These are phyloP conservation scores for Cladosporium velox DNA, from an alignment of 2,329 filamentous ascomycete species.

Conservation along the genomic window DNA sequence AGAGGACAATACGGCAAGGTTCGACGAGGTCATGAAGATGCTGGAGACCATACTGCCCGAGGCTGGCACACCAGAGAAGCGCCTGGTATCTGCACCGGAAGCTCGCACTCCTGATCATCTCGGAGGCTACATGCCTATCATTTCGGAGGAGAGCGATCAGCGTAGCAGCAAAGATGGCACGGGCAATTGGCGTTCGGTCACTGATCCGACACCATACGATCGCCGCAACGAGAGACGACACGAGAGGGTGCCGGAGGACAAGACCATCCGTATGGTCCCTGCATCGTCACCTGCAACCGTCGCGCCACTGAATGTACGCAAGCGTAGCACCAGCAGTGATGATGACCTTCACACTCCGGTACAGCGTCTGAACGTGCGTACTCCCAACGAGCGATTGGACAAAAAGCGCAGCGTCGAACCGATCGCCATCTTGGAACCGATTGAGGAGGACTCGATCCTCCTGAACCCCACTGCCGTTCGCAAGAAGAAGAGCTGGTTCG, in stretches of 20 bases:
- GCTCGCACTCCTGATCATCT: constrained; percentile 34
- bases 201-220: constrained; percentile 41
- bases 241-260: constrained; percentile 36
- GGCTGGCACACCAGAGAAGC: constrained; percentile 34
- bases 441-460: constrained; percentile 34
- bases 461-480: constrained; percentile 27
- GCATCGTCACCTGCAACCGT: constrained; percentile 52
- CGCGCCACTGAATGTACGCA: constrained; percentile 59
- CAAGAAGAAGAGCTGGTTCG: constrained; percentile 53
- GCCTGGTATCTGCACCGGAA: constrained; percentile 51
- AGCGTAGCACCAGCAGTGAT: constrained; percentile 42
- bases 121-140: constrained; percentile 48
- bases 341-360: constrained; percentile 25
- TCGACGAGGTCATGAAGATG: constrained; percentile 60
- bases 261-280: constrained; percentile 60
- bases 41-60: constrained; percentile 40
- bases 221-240: constrained; percentile 22
- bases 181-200: constrained; percentile 45
- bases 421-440: constrained; percentile 30
- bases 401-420: constrained; percentile 27
- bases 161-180: constrained; percentile 35
- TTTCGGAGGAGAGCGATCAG: constrained; percentile 51
- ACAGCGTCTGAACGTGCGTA: constrained; percentile 24
- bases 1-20: constrained; percentile 51
- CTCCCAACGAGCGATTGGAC: constrained; percentile 27